These are phyloP conservation scores for Babesia microti DNA, from an alignment of 169 alveolate species.

Conservation along the genomic window DNA sequence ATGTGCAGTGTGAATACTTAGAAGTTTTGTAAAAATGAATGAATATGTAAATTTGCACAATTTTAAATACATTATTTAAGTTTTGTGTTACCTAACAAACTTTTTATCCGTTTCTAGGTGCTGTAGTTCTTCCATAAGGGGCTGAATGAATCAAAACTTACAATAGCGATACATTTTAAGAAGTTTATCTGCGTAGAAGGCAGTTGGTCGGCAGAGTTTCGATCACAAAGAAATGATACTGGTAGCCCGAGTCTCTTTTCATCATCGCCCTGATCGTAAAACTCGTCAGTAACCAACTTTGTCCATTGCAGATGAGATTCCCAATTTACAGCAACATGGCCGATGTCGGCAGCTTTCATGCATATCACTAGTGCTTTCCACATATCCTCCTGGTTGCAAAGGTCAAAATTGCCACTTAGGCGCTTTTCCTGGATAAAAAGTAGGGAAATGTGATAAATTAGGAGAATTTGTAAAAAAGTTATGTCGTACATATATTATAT, in stretches of 20 bases:
- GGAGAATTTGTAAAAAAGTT: too few relatives aligned
- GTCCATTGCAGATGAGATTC: conserved; percentile 82
- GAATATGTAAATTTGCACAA: too few relatives aligned
- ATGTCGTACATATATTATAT: too few relatives aligned
- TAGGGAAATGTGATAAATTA: neutral
- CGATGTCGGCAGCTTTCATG: conserved; percentile 84
- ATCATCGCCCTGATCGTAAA: conserved; percentile 77
- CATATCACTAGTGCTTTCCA: conserved; percentile 69
- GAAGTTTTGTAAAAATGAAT: too few relatives aligned
- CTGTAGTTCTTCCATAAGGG: conserved; percentile 23
- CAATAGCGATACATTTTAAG: conserved; percentile 35
- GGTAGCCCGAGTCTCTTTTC: conserved; percentile 52
- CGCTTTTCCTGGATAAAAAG: conserved; percentile 12
- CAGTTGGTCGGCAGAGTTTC: conserved; percentile 39
- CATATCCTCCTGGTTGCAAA: conserved; percentile 64
- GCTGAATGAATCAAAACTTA: conserved; percentile 1
- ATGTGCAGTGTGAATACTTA: too few relatives aligned
- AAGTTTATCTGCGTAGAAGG: conserved; percentile 53
- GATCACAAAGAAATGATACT: conserved; percentile 46
- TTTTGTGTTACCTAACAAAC: too few relatives aligned
- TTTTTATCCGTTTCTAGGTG: conserved; percentile 2
- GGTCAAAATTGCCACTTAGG: conserved; percentile 42
- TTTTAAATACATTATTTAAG: too few relatives aligned
- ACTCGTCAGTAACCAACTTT: conserved; percentile 80
- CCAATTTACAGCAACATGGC: conserved; percentile 81